Conservation (phyloP, 805 yeast genomes). For the Cyberlindnera galapagoensis region DNA sequence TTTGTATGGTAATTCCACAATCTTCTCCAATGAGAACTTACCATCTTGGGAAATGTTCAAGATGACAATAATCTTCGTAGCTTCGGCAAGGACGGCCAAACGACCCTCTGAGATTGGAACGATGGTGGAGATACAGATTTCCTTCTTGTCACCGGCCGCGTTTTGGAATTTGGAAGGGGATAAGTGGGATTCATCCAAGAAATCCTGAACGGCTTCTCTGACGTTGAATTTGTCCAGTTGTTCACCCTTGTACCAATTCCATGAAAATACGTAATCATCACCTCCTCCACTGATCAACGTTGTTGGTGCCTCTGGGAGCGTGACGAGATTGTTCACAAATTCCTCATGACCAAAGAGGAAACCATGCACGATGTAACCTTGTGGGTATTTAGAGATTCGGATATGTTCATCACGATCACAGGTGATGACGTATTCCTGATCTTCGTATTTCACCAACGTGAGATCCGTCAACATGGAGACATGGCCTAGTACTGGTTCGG, state of each 20-base stretch:
- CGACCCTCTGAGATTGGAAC: constrained; percentile 32
- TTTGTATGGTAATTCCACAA: constrained; percentile 25
- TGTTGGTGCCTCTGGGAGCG: constrained; percentile 44
- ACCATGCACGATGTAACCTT: constrained; percentile 67
- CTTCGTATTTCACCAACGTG: constrained; percentile 35
- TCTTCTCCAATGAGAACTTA: constrained; percentile 22
- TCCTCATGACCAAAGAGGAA: constrained; percentile 85
- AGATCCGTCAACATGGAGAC: constrained; percentile 94
- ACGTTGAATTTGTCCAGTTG: constrained; percentile 45
- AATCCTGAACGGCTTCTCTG: constrained; percentile 33
- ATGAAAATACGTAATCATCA: constrained; percentile 61
- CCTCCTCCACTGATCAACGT: constrained; percentile 86
- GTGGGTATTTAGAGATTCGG: constrained; percentile 74
- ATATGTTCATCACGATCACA: constrained; percentile 97
- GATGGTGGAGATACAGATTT: constrained; percentile 39
- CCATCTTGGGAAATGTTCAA: constrained; percentile 20
- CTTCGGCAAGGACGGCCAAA: constrained; percentile 44
- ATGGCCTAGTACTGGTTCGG: constrained; percentile 83
- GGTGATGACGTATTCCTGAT: constrained; percentile 53
- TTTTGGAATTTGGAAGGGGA: constrained; percentile 62
- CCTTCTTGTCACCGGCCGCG: constrained; percentile 39
- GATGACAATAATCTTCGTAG: constrained; percentile 37
- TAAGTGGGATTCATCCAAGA: constrained; percentile 48
- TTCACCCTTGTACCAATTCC: constrained; percentile 66
- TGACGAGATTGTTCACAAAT: constrained; percentile 63